Evolutionary conservation across 352 stramenopile genomes (phyloP).

Genomic region (Globisporangium mamillatum): DNA sequence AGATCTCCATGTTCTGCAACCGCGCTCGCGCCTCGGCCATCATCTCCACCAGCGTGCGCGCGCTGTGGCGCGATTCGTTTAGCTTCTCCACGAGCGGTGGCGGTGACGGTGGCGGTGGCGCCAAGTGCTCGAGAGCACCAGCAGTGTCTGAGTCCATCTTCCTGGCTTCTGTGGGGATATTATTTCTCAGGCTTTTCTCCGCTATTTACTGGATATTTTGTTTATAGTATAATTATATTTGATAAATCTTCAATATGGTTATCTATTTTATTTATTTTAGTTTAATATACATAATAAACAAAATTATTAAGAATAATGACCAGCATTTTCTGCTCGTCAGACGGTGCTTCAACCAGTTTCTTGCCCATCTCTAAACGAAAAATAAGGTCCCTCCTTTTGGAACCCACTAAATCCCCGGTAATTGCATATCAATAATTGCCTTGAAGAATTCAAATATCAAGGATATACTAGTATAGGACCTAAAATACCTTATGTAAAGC

Average conservation of each 20-base stretch:
- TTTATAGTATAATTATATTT: no score
- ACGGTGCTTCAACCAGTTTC: not conserved
- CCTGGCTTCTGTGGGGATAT: not conserved
- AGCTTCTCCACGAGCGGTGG: not conserved
- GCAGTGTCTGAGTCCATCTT: constrained; percentile 1
- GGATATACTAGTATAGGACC: not conserved
- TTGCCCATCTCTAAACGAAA: not conserved
- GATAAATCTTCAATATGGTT: no score
- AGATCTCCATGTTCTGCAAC: constrained; percentile 58
- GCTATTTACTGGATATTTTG: no score
- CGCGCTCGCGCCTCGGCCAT: constrained; percentile 39
- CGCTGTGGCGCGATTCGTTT: not conserved
- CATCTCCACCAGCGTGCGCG: constrained; percentile 24
- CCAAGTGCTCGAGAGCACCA: not conserved
- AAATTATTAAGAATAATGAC: not conserved
- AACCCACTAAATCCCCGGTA: constrained; percentile 2
- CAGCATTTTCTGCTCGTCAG: not conserved
- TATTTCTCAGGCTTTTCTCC: not conserved
- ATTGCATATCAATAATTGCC: not conserved
- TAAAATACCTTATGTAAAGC: not conserved
- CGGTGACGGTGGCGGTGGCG: not conserved
- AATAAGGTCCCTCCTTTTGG: not conserved
- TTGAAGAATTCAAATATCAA: not conserved
- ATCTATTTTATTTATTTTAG: no score
- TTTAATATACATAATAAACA: no score